Conservation (phyloP, 1,284 basidiomycete species). For the Puccinia hordei region DNA sequence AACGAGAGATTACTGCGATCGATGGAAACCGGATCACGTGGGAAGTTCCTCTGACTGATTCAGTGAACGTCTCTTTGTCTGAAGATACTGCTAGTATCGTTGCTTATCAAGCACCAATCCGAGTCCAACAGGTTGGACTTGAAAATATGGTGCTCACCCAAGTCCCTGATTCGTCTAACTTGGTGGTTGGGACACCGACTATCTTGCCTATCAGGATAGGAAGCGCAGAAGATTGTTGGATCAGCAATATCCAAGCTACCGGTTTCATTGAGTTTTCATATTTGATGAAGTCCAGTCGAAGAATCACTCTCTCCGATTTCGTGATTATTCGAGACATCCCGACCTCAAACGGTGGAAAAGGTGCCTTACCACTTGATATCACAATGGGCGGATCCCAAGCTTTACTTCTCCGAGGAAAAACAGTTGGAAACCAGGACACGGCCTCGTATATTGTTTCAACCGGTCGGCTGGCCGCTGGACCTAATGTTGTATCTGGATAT, state of each 20-base stretch:
- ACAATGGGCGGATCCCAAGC: slow-evolving; percentile 44
- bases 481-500: slow-evolving; percentile 47
- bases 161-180: slow-evolving; percentile 16
- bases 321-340: slow-evolving; percentile 29
- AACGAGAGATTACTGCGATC: slow-evolving; percentile 39
- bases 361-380: slow-evolving; percentile 47
- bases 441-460: slow-evolving; percentile 50
- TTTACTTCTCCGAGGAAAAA: slow-evolving; percentile 39
- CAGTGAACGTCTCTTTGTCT: slow-evolving; percentile 25
- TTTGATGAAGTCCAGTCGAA: slow-evolving; percentile 28
- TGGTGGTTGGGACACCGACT: slow-evolving; percentile 35
- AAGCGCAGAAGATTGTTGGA: slow-evolving; percentile 45
- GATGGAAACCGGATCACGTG: slow-evolving; percentile 28
- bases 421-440: slow-evolving; percentile 42
- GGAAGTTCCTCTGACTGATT: slow-evolving; percentile 44
- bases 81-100: slow-evolving; percentile 26
- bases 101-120: slow-evolving; percentile 29
- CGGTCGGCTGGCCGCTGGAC: slow-evolving; percentile 36
- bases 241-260: slow-evolving; percentile 23
- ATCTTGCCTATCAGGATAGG: slow-evolving; percentile 47
- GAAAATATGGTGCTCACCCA: slow-evolving; percentile 41
- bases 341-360: slow-evolving; percentile 47
- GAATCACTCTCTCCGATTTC: slow-evolving; percentile 44
- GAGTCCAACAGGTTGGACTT: slow-evolving; percentile 30
- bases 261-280: slow-evolving; percentile 48